These are phyloP conservation scores for Colletotrichum somersetense DNA, from an alignment of 2,329 filamentous ascomycete genomes.

Conservation along the genomic window DNA sequence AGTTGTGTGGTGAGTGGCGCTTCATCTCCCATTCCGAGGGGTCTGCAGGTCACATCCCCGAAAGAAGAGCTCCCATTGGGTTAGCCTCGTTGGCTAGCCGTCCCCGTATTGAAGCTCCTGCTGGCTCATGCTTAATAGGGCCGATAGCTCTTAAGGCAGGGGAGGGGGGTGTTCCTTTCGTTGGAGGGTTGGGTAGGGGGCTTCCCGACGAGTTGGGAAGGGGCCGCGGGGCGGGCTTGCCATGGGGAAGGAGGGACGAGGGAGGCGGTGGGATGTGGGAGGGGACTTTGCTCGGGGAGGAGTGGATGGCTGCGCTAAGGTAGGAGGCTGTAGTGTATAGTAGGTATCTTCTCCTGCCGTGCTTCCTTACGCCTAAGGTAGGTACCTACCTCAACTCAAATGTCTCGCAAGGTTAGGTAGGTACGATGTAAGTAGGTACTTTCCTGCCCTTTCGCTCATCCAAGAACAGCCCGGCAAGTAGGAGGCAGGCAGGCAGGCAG, in stretches of 20 bases:
- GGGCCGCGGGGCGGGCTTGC: conserved; percentile 38
- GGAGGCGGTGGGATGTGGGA: neutral
- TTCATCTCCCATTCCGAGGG: conserved; percentile 38
- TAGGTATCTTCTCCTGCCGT: neutral
- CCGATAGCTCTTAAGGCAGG: conserved; percentile 36
- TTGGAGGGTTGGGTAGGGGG: conserved; percentile 2
- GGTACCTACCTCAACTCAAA: neutral
- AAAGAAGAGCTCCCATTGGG: conserved; percentile 32
- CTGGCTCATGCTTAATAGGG: conserved; percentile 40
- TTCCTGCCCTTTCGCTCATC: neutral
- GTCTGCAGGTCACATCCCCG: conserved; percentile 21
- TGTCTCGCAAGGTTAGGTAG: neutral
- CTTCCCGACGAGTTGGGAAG: conserved; percentile 40
- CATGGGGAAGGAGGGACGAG: conserved; percentile 27
- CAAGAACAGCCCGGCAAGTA: neutral
- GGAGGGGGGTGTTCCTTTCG: neutral
- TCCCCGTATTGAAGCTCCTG: conserved; percentile 39
- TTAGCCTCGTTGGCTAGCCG: conserved; percentile 37
- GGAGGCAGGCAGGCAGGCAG: neutral
- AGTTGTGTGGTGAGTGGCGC: conserved; percentile 24
- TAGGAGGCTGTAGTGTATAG: neutral
- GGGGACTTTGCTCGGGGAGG: conserved; percentile 5
- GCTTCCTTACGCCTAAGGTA: neutral
- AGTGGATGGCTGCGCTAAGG: conserved; percentile 22
- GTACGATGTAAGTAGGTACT: neutral